Percentiles rank a stretch among this genome's conserved stretches.
phyloP scores from a whole-genome alignment of 345 rosid genomes.

The Brassica napus region DNA sequence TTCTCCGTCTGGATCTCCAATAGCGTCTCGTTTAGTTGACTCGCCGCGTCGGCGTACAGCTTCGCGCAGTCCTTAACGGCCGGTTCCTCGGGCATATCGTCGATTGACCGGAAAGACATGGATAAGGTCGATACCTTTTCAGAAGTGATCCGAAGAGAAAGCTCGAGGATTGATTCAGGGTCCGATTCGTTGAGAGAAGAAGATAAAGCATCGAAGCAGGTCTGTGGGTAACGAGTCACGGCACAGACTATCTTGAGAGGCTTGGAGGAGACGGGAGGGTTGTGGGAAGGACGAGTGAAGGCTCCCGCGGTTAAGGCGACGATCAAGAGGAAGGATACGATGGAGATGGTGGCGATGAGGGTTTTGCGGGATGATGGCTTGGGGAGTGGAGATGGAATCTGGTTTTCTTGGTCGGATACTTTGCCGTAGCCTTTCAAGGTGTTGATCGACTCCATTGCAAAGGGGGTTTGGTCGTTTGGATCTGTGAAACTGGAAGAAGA shows the following conservation, averaged over 20 bases:
- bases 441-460: conserved; percentile 42
- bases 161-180: conserved; percentile 61
- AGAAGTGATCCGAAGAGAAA: conserved; percentile 49
- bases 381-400: conserved; percentile 31
- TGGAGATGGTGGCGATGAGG: conserved; percentile 40
- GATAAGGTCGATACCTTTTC: conserved; percentile 42
- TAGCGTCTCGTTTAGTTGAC: conserved; percentile 55
- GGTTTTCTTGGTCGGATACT: conserved; percentile 51
- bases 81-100: conserved; percentile 46
- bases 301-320: conserved; percentile 43
- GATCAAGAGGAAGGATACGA: conserved; percentile 47
- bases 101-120: conserved; percentile 37
- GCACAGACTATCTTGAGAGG: conserved; percentile 58
- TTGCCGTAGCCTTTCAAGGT: conserved; percentile 68
- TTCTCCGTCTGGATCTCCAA: conserved; percentile 40
- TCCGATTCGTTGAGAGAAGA: conserved; percentile 39
- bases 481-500: conserved; percentile 8
- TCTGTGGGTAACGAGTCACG: conserved; percentile 61
- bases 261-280: conserved; percentile 27
- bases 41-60: conserved; percentile 54
- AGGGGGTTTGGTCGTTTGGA: not conserved
- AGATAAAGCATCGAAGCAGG: conserved; percentile 61
- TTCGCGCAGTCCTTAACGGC: conserved; percentile 59
- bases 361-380: conserved; percentile 35
- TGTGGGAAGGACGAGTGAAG: conserved; percentile 35